phyloP scores from a whole-genome alignment of 1,139 yeast species.

The Yamadazyma dushanensis region DNA sequence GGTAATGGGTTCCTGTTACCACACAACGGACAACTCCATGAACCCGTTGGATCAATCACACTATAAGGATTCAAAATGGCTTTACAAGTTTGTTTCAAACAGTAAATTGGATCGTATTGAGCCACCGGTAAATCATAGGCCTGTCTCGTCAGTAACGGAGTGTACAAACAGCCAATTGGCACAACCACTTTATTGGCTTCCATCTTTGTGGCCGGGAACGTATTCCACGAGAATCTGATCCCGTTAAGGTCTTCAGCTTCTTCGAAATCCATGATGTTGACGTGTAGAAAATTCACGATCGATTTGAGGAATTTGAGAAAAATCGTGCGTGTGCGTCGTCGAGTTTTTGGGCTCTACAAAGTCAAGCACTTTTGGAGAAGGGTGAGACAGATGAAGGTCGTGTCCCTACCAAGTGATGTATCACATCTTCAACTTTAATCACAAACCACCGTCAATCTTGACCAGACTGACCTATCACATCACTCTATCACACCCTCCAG shows the following conservation, averaged over 20 bases:
- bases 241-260: slow-evolving; percentile 54
- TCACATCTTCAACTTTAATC: too few relatives aligned
- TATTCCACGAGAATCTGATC: slow-evolving; percentile 51
- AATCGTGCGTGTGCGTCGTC: slow-evolving; percentile 1
- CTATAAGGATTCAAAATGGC: slow-evolving; percentile 88
- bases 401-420: too few relatives aligned
- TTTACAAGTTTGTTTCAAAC: slow-evolving; percentile 79
- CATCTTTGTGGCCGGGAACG: slow-evolving; percentile 77
- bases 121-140: slow-evolving; percentile 66
- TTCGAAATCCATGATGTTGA: slow-evolving; percentile 41
- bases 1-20: slow-evolving; percentile 83
- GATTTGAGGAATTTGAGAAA: background rate
- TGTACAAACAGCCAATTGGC: slow-evolving; percentile 91
- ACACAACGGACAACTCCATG: slow-evolving; percentile 94
- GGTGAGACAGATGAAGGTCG: too few relatives aligned
- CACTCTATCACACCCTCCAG: background rate
- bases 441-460: too few relatives aligned
- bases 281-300: slow-evolving; percentile 6
- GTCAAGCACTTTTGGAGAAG: too few relatives aligned
- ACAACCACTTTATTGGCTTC: slow-evolving; percentile 93
- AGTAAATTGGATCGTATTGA: slow-evolving; percentile 85
- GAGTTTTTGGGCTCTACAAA: too few relatives aligned
- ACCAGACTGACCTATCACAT: too few relatives aligned
- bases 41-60: slow-evolving; percentile 76
- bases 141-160: slow-evolving; percentile 82